phyloP scores from a whole-genome alignment of 2,329 filamentous ascomycete genomes.

The Diaporthe ampelina region DNA sequence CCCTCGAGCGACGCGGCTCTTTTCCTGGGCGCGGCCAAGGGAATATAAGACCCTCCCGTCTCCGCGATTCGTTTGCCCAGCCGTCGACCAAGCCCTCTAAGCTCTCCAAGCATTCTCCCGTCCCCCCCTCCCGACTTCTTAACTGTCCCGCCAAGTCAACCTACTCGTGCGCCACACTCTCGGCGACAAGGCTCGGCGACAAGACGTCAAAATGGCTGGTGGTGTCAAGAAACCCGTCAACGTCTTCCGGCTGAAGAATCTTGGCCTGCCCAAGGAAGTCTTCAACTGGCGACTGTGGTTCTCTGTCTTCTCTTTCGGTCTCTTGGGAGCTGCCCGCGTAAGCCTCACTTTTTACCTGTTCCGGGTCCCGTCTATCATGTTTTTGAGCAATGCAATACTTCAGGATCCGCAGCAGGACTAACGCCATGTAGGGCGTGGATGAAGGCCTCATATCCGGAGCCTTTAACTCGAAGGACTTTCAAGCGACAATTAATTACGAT shows the following conservation, averaged over 20 bases:
- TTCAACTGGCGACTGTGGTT: constrained; percentile 87
- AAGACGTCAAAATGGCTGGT: constrained; percentile 58
- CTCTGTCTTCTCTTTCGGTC: constrained; percentile 79
- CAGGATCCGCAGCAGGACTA: too few species aligned
- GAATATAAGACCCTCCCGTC: constrained; percentile 15
- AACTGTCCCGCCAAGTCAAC: background rate
- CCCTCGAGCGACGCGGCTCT: constrained; percentile 1
- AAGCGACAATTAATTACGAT: constrained; percentile 69
- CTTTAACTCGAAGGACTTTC: constrained; percentile 76
- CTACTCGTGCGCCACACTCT: constrained; percentile 17
- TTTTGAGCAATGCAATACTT: too few species aligned
- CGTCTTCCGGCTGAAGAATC: constrained; percentile 74
- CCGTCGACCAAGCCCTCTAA: constrained; percentile 18
- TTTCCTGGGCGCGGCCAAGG: background rate
- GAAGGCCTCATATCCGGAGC: constrained; percentile 84
- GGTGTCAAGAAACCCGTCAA: constrained; percentile 70
- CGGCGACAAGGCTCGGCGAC: constrained; percentile 29
- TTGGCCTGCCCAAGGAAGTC: constrained; percentile 76
- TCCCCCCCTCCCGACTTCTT: constrained; percentile 18
- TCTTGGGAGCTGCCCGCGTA: constrained; percentile 79
- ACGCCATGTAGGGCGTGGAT: constrained; percentile 70
- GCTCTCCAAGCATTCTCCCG: constrained; percentile 24
- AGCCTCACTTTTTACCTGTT: too few species aligned
- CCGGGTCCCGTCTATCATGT: too few species aligned
- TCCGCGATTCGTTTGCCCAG: constrained; percentile 14